Evolutionary conservation across 352 stramenopile species (phyloP).

Genomic region (Pythium sp.): DNA sequence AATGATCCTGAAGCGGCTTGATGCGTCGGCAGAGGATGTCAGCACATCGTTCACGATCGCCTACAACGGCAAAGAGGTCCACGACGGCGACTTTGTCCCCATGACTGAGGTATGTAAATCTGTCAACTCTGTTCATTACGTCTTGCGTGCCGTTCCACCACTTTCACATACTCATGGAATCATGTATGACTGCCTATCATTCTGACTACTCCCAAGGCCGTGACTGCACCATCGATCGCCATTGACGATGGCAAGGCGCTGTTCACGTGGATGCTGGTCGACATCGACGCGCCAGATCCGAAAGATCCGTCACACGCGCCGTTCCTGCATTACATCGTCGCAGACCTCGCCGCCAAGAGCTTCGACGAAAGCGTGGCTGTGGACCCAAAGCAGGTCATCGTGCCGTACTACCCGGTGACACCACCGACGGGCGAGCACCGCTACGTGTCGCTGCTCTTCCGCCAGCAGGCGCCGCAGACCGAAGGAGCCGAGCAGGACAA

Average conservation of each 20-base stretch:
- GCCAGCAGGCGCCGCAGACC: constrained; percentile 19
- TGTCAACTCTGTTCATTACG: background rate
- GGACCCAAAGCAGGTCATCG: constrained; percentile 23
- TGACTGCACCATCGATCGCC: constrained; percentile 26
- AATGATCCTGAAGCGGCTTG: constrained; percentile 16
- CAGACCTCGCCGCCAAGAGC: constrained; percentile 18
- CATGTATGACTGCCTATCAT: background rate
- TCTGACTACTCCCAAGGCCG: constrained; percentile 4
- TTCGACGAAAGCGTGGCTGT: background rate
- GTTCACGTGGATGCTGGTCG: constrained; percentile 67
- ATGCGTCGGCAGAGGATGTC: background rate
- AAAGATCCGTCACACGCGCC: constrained; percentile 48
- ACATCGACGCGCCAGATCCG: constrained; percentile 67
- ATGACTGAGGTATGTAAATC: constrained; percentile 29
- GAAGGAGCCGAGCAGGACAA: constrained; percentile 10
- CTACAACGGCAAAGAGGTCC: constrained; percentile 21
- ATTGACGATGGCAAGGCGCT: constrained; percentile 23
- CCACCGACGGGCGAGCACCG: constrained; percentile 50
- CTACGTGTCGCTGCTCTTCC: constrained; percentile 57
- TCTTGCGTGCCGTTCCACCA: background rate
- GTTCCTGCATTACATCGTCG: constrained; percentile 70
- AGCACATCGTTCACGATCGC: constrained; percentile 23
- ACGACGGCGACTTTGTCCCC: constrained; percentile 30
- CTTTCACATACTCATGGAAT: background rate
- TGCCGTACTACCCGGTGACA: constrained; percentile 60